Conservation (phyloP, 768 basidiomycete genomes). For the Austroboletus eburneus region DNA sequence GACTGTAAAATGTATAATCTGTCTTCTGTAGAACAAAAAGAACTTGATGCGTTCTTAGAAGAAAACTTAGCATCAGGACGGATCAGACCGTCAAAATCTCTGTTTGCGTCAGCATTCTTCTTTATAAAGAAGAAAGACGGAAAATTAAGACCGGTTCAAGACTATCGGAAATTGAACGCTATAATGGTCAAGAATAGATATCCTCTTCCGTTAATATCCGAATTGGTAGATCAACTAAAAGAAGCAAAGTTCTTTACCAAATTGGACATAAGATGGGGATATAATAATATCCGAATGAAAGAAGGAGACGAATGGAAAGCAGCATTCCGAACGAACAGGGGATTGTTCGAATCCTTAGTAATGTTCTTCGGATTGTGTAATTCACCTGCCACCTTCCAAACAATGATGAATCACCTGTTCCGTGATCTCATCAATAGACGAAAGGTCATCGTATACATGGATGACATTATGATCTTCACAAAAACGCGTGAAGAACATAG, state of each 20-base stretch:
- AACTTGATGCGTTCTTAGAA: not conserved
- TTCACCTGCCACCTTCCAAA: conserved; percentile 21
- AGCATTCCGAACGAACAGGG: conserved; percentile 18
- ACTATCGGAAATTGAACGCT: conserved; percentile 30
- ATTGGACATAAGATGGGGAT: conserved; percentile 31
- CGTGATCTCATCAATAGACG: conserved; percentile 3
- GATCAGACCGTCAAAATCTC: conserved; percentile 21
- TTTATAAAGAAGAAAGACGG: conserved; percentile 38
- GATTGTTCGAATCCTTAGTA: not conserved
- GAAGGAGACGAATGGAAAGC: conserved; percentile 32
- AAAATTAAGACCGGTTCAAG: conserved; percentile 26
- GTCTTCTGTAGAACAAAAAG: not conserved
- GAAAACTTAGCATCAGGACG: not conserved
- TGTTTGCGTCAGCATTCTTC: conserved; percentile 18
- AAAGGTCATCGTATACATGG: conserved; percentile 34
- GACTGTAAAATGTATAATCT: not conserved
- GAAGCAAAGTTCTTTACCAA: conserved; percentile 23
- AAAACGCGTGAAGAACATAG: conserved; percentile 27
- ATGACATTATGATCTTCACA: conserved; percentile 38
- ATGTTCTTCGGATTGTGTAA: conserved; percentile 5
- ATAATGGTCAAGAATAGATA: conserved; percentile 26
- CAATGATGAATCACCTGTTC: conserved; percentile 23
- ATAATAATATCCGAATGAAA: conserved; percentile 29
- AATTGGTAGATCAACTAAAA: conserved; percentile 23
- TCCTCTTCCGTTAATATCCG: conserved; percentile 20